Percentiles rank a stretch among this genome's conserved stretches.
Conservation (phyloP, 495 filamentous ascomycete species). For the Hypoxylon subgilvum region DNA sequence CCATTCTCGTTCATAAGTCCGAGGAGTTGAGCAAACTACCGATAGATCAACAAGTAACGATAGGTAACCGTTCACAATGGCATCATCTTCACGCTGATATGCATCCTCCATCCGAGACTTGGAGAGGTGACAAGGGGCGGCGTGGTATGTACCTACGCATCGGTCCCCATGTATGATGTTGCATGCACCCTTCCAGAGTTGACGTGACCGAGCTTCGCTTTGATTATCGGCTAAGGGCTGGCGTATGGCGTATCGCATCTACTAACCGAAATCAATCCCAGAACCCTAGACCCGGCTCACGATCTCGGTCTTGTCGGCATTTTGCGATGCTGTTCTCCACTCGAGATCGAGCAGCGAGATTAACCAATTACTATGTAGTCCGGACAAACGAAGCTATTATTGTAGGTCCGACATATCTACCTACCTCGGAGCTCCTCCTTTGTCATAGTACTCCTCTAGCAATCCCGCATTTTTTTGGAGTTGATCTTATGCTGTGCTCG, state of each 20-base stretch:
- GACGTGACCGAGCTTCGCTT: constrained; percentile 4
- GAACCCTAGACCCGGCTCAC: constrained; percentile 20
- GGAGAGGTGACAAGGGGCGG: too few relatives aligned
- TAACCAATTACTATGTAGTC: neutral
- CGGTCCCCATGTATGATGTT: neutral
- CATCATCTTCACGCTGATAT: constrained; percentile 1
- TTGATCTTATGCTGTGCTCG: too few relatives aligned
- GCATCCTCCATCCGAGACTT: too few relatives aligned
- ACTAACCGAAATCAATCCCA: constrained; percentile 26
- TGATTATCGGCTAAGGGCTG: constrained; percentile 16
- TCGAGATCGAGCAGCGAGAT: constrained; percentile 10
- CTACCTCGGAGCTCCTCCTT: too few relatives aligned
- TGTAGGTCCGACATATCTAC: neutral
- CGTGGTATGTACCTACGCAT: constrained; percentile 1
- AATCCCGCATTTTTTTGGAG: too few relatives aligned
- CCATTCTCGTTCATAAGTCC: too few relatives aligned
- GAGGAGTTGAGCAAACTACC: too few relatives aligned
- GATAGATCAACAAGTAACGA: too few relatives aligned
- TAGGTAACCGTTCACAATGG: too few relatives aligned
- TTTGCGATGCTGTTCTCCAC: constrained; percentile 23
- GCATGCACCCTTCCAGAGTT: constrained; percentile 1
- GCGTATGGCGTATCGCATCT: constrained; percentile 22
- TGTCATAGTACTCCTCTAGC: too few relatives aligned
- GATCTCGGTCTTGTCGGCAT: constrained; percentile 29
- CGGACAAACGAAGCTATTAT: constrained; percentile 2